Base-by-base conservation (phyloP, 768 basidiomycete genomes). In the Lentinula lateritia region DNA sequence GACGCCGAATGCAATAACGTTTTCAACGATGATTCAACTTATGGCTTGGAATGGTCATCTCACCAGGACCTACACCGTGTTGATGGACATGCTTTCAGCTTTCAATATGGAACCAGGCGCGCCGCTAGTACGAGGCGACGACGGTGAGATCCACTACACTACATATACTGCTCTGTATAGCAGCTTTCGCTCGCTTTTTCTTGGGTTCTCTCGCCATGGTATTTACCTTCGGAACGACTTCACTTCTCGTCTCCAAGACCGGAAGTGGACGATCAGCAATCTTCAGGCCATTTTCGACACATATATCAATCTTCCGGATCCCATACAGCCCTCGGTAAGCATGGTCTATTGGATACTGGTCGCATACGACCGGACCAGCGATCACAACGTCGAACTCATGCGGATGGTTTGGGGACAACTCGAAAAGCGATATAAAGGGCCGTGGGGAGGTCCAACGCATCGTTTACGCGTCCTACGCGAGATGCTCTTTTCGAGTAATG, bases 41-140 rank as follows among this genome's bases (percentile, higher is more conserved):
- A 80, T 88, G 71, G 81, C 90, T 2, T 89, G 90, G 69, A 81
- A 83, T 59, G 92, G 93, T 16, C 76, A 90, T 65, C 78, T 95
- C 55, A 68, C 70, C 32, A 71, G 74, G 6, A 79, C 83, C 2
- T 74, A 94, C 43, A 68, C 74, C 13, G 75, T 86, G 54, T 87
- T 93, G 66, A 72, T 78, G 46, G 90, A 93, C 63, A 87, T 93
- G 87, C 68, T 89, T 23, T 74, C 79, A 9, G 73, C 77, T 16
- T 72, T 75, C 34, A 77, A 80, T 61, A 56, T 70, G 39, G 76
- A 80, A 64, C 70, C 69, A 18, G 71, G 74, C 15, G 71, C 74
- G 28, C 70, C 68, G 5, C 66, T 73, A 35, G 63, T 66, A 34
- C 65, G 58, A 3, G 71, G 70, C 18, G 68, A 75, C 2, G 63